Conservation (phyloP, 768 basidiomycete genomes). For the Basidioascus undulatus region DNA sequence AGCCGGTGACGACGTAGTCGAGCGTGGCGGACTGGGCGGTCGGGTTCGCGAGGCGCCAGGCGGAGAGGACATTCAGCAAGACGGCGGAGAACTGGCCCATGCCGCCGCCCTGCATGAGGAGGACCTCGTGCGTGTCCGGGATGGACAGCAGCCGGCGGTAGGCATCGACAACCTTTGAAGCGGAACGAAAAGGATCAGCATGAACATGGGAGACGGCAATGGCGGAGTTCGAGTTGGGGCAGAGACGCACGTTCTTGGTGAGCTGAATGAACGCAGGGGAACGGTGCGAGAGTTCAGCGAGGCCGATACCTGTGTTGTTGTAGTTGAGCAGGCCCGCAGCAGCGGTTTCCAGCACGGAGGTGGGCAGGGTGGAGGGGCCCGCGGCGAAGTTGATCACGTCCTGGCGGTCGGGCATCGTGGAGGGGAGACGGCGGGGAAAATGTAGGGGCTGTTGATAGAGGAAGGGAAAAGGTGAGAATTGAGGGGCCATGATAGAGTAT, state of each 20-base stretch:
- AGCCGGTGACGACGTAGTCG: slow-evolving; percentile 82
- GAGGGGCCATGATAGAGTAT: no score
- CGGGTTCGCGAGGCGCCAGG: slow-evolving; percentile 54
- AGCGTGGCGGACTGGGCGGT: slow-evolving; percentile 16
- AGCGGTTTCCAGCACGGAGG: slow-evolving; percentile 62
- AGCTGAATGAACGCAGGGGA: slow-evolving; percentile 64
- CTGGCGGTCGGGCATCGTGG: slow-evolving; percentile 15
- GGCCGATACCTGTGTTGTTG: slow-evolving; percentile 69
- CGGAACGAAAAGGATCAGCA: no score
- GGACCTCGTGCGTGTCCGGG: slow-evolving; percentile 56
- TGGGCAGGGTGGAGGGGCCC: slow-evolving; percentile 77
- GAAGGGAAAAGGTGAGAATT: not conserved
- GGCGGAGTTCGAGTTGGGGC: no score
- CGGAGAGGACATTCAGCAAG: slow-evolving; percentile 71
- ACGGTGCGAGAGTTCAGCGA: slow-evolving; percentile 89
- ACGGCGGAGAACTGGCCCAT: slow-evolving; percentile 76
- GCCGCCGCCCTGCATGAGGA: slow-evolving; percentile 90
- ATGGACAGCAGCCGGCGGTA: slow-evolving; percentile 56
- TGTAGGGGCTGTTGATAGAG: not conserved
- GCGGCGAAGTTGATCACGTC: slow-evolving; percentile 77
- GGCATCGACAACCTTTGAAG: no score
- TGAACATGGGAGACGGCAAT: no score
- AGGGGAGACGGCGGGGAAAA: not conserved
- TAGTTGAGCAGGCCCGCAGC: slow-evolving; percentile 72
- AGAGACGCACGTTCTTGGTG: slow-evolving; percentile 28